Evolutionary conservation across 768 basidiomycete genomes (phyloP), one percentile per base, ranked within the genome.

Genomic region (Amanita phalloides): DNA sequence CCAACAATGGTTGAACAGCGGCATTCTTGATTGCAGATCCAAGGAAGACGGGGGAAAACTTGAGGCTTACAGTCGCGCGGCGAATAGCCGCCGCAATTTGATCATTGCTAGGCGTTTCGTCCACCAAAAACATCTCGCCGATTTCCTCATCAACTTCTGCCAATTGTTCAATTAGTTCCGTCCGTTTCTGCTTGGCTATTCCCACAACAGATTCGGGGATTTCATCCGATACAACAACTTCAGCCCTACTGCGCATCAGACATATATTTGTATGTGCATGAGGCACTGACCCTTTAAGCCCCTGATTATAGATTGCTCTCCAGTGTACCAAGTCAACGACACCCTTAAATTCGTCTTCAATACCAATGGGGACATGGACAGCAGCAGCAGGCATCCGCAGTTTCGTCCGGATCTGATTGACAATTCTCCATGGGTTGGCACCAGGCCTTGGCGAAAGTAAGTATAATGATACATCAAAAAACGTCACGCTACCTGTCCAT

Each of bases 11-110:
- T 62, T 99, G 96, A 5, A 99, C 86, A 36, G 81, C 91, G 6
- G 92, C 94, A 66, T 99, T 99, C 74, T 96, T 97, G 62, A 98
- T 86, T 0, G 96, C 96, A 5, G 93, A 95, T 37, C 96, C 96
- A 54, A 97, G 72, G 71, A 97, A 96, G 49, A 99, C 96, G 1
- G 96, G 96, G 0, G 91, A 88, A 70, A 99, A 98, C 57, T 87
- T 91, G 61, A 92, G 82, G 9, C 75, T 69, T 59, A 91, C 77
- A 1, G 96, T 98, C 3, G 91, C 78, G 33, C 96, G 89, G 17
- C 93, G 83, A 58, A 99, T 85, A 14, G 94, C 95, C 26, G 73
- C 75, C 4, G 81, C 81, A 37, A 99, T 80, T 64, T 94, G 87
- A 26, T 66, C 64, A 51, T 81, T 77, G 50, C 73, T 78, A 17